Evolutionary conservation across 495 filamentous ascomycete species (phyloP), one percentile per base, ranked within the genome.

Genomic region (Viridothelium virens): DNA sequence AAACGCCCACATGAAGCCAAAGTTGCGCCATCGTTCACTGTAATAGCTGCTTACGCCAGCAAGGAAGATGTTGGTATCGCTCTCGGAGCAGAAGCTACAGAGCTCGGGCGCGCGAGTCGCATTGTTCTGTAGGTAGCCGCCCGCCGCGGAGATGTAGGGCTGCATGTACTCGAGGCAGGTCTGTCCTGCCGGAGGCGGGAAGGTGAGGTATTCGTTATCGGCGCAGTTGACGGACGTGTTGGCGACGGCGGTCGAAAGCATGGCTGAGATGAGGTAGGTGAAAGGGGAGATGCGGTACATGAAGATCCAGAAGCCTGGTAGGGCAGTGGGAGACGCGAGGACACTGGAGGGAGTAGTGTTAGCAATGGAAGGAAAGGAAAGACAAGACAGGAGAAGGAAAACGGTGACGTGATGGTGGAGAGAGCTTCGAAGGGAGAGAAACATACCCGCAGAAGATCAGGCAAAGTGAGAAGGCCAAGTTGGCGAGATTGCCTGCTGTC

Each of bases 391-490:
- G 38, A 41, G 11, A 37, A 50, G 14, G 53, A 4, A 14, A 63
- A n/a, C 1, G 39, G 46, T 25, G 25, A 25, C 1, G 25, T 25
- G 25, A 25, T 25, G 25, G 25, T 25, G 25, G 25, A 25, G 25
- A 25, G 25, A 1, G 25, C 25, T 25, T 25, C 25, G 47, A 14
- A 14, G 12, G 14, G 48, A 33, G 12, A 16, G 5, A 9, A 7
- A 48, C 44, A 11, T 56, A 65, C 37, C 44, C 72, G 56, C 72
- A 75, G 78, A 88, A 87, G 68, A 87, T 77, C 63, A 86, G 78
- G 72, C 77, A 83, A 59, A 89, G 81, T 34, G 86, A 84, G 75
- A 85, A 87, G 41, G 84, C 65, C 70, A 89, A 67, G 63, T 86
- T 83, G 65, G 85, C 85, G 38, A 89, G 69, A 68, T 84, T 86